Evolutionary conservation across 1,284 basidiomycete species (phyloP).

Genomic region (Irpex sp.): DNA sequence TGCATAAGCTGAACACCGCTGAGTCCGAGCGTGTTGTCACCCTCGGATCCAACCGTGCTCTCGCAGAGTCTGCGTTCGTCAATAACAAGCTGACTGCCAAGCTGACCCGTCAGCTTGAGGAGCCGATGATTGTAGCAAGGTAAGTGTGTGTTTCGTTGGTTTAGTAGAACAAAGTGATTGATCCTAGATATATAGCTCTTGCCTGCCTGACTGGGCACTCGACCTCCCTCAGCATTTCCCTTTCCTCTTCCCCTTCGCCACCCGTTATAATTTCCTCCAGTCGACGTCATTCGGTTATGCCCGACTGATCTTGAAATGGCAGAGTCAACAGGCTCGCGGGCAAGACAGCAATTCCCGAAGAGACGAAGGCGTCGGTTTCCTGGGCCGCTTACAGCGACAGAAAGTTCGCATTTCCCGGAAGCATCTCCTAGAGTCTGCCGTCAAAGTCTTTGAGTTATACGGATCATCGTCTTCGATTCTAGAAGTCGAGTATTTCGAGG

Average conservation of each 20-base stretch:
- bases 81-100: slow-evolving; percentile 99
- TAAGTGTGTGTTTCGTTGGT: slow-evolving; percentile 28
- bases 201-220: slow-evolving; percentile 94
- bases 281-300: slow-evolving; percentile 98
- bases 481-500: slow-evolving; percentile 98
- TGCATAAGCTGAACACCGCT: slow-evolving; percentile 75
- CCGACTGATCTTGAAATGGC: slow-evolving; percentile 87
- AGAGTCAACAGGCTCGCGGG: slow-evolving; percentile 74
- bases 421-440: slow-evolving; percentile 94
- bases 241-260: slow-evolving; percentile 98
- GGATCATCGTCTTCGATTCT: slow-evolving; percentile 90
- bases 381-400: slow-evolving; percentile 90
- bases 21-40: slow-evolving; percentile 56
- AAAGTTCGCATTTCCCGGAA: slow-evolving; percentile 96
- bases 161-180: neutral
- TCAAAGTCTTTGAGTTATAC: slow-evolving; percentile 97
- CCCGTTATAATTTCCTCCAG: slow-evolving; percentile 94
- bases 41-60: slow-evolving; percentile 47
- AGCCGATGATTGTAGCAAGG: slow-evolving; percentile 99
- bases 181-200: slow-evolving; percentile 54
- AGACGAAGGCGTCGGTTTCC: slow-evolving; percentile 88
- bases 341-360: slow-evolving; percentile 70
- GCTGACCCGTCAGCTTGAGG: slow-evolving; percentile 95
- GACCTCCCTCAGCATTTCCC: slow-evolving; percentile 94
- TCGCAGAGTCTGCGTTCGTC: slow-evolving; percentile 83